phyloP scores from a whole-genome alignment of 495 filamentous ascomycete species.

The Xylaria curta region DNA sequence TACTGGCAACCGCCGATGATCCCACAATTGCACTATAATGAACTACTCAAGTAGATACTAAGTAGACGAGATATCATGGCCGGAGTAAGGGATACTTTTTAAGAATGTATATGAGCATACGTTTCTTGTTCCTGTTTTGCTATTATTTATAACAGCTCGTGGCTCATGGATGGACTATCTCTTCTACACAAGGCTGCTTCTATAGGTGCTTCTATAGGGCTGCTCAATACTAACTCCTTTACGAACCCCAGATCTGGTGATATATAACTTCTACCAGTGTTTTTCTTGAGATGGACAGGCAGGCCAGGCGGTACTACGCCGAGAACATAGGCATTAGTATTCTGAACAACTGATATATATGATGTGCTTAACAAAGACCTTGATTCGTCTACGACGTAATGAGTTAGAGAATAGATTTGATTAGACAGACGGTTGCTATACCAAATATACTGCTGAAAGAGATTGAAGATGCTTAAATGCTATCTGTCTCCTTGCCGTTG shows the following conservation, averaged over 20 bases:
- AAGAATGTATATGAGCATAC: conserved; percentile 17
- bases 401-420: background rate
- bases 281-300: background rate
- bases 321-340: background rate
- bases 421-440: background rate
- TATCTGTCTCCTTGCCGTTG: background rate
- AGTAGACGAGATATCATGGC: conserved; percentile 27
- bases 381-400: background rate
- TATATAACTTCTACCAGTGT: background rate
- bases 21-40: conserved; percentile 13
- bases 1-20: conserved; percentile 13
- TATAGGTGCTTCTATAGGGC: background rate
- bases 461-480: background rate
- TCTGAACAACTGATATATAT: background rate
- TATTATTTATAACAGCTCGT: background rate
- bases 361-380: background rate
- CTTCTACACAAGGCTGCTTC: background rate
- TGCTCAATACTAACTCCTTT: background rate
- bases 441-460: background rate
- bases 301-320: background rate
- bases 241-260: background rate
- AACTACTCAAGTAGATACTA: conserved; percentile 17
- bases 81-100: conserved; percentile 20
- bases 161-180: background rate
- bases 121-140: background rate